These are phyloP conservation scores for Rhodamnia rubescens DNA, from an alignment of 345 rosid species.

Conservation along the genomic window DNA sequence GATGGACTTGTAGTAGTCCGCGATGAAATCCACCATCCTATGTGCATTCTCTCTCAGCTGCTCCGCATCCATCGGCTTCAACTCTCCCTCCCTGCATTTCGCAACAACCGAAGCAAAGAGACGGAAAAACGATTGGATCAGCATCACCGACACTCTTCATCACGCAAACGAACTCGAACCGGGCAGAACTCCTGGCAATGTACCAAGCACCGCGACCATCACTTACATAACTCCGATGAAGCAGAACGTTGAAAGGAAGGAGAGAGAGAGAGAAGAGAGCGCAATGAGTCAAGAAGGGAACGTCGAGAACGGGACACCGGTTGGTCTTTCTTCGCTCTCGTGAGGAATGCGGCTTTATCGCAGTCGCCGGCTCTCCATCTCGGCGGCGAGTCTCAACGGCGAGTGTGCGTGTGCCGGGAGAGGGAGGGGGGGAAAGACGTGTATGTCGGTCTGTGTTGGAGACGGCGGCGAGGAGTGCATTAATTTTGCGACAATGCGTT, in stretches of 20 bases:
- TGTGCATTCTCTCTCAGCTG: constrained; percentile 66
- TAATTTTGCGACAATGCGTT: too few relatives aligned
- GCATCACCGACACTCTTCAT: background rate
- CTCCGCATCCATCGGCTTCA: constrained; percentile 66
- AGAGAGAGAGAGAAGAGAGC: background rate
- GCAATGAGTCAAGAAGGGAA: background rate
- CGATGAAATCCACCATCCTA: constrained; percentile 88
- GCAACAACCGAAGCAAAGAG: background rate
- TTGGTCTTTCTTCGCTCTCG: too few relatives aligned
- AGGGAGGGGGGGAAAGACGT: background rate
- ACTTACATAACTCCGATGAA: background rate
- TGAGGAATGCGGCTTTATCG: too few relatives aligned
- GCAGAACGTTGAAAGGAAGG: background rate
- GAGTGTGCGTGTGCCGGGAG: background rate
- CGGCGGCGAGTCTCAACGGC: too few relatives aligned
- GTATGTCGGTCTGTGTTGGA: background rate
- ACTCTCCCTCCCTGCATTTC: background rate
- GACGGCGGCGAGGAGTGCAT: background rate
- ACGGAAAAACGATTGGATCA: background rate
- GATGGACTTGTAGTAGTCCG: constrained; percentile 76
- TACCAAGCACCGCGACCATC: background rate
- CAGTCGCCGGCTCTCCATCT: too few relatives aligned
- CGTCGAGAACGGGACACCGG: too few relatives aligned
- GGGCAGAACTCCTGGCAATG: background rate
- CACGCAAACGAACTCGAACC: background rate